Evolutionary conservation across 768 basidiomycete genomes (phyloP), one percentile per base, ranked within the genome.

Genomic region (Mycena filopes): DNA sequence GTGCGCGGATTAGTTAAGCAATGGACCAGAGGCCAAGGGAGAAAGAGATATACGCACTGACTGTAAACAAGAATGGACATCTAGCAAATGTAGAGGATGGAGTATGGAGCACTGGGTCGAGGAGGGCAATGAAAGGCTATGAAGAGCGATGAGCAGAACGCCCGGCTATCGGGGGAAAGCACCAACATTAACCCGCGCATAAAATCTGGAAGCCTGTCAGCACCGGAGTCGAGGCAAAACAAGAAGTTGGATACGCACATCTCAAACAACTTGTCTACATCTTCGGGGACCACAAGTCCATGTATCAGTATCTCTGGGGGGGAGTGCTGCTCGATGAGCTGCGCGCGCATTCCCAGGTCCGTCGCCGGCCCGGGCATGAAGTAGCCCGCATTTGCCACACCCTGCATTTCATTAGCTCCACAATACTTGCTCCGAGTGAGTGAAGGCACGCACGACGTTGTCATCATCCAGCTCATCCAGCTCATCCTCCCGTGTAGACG

Each of bases 11-110:
- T 63, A 11, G 36, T 29, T 38, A 16, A 50, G 48, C 23, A 11
- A 18, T n/a, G 26, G 12, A 13, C 36, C 7, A n/a, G n/a, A 38
- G 2, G 1, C 40, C 23, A 43, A 56, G 12, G 25, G 36, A 36
- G 47, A 29, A 2, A 20, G 13, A 41, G 8, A 26, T 20, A 50
- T 58, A 87, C 87, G 81, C 61, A 91, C 91, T 84, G 63, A 94
- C 93, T 48, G 95, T 96, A 76, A 95, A 95, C 36, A 97, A 81
- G 81, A 96, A 97, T 0, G 95, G 95, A 71, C 92, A 94, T 56
- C 95, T 83, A 21, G 91, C 86, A 70, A 93, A 94, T 12, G 91
- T 93, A 4, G 87, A 84, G 8, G 88, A 86, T 12, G 93, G 88
- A 0, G 91, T 95, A 72, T 96, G 95, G 18, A 96, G 80, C 8